Evolutionary conservation across 2,329 filamentous ascomycete genomes (phyloP).

Genomic region (Aspergillus tubingensis): DNA sequence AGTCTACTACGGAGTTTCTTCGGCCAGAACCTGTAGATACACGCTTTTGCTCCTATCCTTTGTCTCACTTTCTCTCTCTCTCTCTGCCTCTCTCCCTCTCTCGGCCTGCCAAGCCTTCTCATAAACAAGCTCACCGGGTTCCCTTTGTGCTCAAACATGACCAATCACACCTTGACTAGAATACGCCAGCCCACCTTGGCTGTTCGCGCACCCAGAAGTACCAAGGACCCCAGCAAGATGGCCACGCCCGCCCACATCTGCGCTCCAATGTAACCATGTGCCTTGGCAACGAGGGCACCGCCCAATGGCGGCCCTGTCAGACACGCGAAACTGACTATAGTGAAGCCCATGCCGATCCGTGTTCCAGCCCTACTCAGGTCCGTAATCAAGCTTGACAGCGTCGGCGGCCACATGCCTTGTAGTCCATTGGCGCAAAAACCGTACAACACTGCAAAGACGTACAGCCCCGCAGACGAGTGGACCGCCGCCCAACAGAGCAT

Average conservation of each 20-base stretch:
- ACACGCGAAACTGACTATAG: slow-evolving; percentile 47
- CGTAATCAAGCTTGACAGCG: slow-evolving; percentile 15
- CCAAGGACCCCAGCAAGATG: slow-evolving; percentile 15
- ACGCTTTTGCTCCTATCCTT: too few species aligned
- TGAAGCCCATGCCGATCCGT: slow-evolving; percentile 43
- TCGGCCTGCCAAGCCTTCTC: too few species aligned
- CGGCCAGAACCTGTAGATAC: too few species aligned
- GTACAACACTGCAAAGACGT: background rate
- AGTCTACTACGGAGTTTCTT: too few species aligned
- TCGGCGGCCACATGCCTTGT: slow-evolving; percentile 15
- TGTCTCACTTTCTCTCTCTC: too few species aligned
- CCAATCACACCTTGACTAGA: slow-evolving; percentile 13
- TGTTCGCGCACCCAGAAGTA: slow-evolving; percentile 14
- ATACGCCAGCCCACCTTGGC: slow-evolving; percentile 10
- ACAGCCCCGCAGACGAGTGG: background rate
- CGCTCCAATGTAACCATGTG: slow-evolving; percentile 47
- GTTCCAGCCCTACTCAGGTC: slow-evolving; percentile 18
- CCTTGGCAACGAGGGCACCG: slow-evolving; percentile 48
- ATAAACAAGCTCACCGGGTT: too few species aligned
- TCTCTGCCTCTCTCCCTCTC: too few species aligned
- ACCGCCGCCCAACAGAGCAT: slow-evolving; percentile 5
- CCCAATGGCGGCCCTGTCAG: slow-evolving; percentile 52
- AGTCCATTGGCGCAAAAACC: slow-evolving; percentile 3
- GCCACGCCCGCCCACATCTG: slow-evolving; percentile 46
- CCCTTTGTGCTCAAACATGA: background rate